Percentiles rank a stretch among this genome's conserved stretches.
Conservation (phyloP, 2,329 filamentous ascomycete species). For the Trichocomaceae sp. region DNA sequence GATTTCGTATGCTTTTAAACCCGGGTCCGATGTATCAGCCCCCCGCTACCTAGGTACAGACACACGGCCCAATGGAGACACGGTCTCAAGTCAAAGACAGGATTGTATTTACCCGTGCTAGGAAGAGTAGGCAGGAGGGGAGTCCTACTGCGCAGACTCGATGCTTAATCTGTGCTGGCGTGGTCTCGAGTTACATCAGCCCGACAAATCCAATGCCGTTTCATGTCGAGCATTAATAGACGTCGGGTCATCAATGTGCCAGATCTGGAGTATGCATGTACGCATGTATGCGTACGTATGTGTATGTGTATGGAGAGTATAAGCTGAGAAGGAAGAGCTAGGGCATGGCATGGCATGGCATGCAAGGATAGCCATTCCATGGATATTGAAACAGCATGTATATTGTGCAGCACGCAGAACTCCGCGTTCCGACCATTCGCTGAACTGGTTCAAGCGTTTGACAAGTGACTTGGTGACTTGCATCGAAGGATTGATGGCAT, state of each 20-base stretch:
- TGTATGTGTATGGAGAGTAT: background rate
- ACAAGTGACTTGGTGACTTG: background rate
- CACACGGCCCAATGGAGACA: constrained; percentile 3
- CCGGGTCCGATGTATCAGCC: background rate
- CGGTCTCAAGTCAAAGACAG: background rate
- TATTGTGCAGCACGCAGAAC: too few species aligned
- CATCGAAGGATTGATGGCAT: constrained; percentile 12
- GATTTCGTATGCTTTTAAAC: constrained; percentile 2
- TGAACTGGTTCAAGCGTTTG: background rate
- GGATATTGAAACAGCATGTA: too few species aligned
- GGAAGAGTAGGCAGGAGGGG: background rate
- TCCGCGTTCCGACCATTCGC: too few species aligned
- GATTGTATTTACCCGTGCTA: too few species aligned
- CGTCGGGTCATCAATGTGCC: background rate
- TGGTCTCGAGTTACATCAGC: constrained; percentile 11
- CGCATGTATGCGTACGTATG: too few species aligned
- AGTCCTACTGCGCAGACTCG: constrained; percentile 2
- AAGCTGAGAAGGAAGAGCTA: background rate
- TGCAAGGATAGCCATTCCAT: too few species aligned
- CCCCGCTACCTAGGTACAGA: background rate
- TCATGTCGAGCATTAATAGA: constrained; percentile 6
- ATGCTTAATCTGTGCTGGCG: background rate
- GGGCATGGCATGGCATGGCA: too few species aligned
- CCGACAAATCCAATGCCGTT: background rate
- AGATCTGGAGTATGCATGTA: background rate